Evolutionary conservation across 202 grass and related monocot genomes (phyloP).

Genomic region (Setaria italica): DNA sequence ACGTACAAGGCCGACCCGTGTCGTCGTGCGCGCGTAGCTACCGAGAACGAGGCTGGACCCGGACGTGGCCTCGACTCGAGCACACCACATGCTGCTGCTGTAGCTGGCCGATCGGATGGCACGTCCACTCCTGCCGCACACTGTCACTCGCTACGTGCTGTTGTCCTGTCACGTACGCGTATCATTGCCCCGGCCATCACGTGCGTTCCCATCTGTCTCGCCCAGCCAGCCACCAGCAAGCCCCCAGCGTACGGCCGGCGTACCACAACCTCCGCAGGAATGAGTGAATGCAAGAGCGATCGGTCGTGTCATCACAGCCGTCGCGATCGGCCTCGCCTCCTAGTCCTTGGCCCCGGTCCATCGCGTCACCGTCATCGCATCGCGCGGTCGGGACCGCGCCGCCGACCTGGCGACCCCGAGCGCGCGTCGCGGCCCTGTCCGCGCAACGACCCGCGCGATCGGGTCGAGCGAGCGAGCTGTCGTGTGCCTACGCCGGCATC

Average conservation of each 20-base stretch:
- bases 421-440: not conserved
- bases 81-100: not conserved
- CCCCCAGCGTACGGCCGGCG: not conserved
- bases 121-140: not conserved
- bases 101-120: not conserved
- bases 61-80: not conserved
- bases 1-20: not conserved
- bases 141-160: not conserved
- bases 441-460: not conserved
- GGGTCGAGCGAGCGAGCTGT: not conserved
- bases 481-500: not conserved
- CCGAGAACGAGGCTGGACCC: not conserved
- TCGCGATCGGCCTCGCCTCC: not conserved
- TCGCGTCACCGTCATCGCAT: not conserved
- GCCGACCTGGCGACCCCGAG: not conserved
- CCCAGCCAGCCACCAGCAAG: not conserved
- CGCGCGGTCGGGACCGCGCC: not conserved
- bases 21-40: not conserved
- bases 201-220: not conserved
- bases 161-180: not conserved
- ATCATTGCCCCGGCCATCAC: not conserved
- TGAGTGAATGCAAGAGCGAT: not conserved
- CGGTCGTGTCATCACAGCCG: not conserved
- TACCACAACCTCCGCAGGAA: not conserved
- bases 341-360: not conserved